Evolutionary conservation across 148 eudicot genomes (phyloP), one percentile per base, ranked within the genome.

Genomic region (Dysphania ambrosioides): DNA sequence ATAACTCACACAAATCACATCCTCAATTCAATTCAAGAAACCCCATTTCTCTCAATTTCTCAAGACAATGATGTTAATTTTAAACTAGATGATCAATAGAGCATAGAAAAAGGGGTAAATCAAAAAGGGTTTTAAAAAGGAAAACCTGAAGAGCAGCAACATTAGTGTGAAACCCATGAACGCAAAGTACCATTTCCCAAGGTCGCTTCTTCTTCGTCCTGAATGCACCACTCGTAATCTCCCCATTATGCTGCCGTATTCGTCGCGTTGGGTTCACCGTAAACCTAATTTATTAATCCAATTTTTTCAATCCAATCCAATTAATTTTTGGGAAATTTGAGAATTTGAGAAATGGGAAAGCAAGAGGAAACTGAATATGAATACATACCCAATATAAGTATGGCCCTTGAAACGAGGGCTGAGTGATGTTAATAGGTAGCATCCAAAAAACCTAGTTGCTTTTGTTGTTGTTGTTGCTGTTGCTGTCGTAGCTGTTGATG

Each of bases 181-280:
- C 88, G 82, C 97, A 91, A 61, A 94, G 61, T 71, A 85, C 88
- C 97, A 94, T 94, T 77, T 90, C 98, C 98, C 98, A 94, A 11
- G 98, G 98, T 11, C 98, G 91, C 76, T 85, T 88, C 30, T 55
- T 83, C 89, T 90, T 90, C 1, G 98, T 94, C 60, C 86, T 80
- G 30, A 56, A 78, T 2, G 98, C 98, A 18, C 98, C 98, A 24
- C 90, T 80, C 63, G 86, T 83, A 0, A 90, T 80, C 77, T 91
- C 98, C 57, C 97, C 98, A 74, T 94, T 94, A 70, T 94, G 98
- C 80, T 94, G 98, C 77, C 93, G 84, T 59, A 94, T 88, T 66
- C 97, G 77, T 41, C 97, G 81, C 78, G 82, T 81, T 8, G 98
- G 98, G 67, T 94, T 91, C 79, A 94, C 97, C 0, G 97, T 91